Percentiles rank a stretch among this genome's conserved stretches.
phyloP scores from a whole-genome alignment of 352 stramenopile genomes.

The Globisporangium viniferum region DNA sequence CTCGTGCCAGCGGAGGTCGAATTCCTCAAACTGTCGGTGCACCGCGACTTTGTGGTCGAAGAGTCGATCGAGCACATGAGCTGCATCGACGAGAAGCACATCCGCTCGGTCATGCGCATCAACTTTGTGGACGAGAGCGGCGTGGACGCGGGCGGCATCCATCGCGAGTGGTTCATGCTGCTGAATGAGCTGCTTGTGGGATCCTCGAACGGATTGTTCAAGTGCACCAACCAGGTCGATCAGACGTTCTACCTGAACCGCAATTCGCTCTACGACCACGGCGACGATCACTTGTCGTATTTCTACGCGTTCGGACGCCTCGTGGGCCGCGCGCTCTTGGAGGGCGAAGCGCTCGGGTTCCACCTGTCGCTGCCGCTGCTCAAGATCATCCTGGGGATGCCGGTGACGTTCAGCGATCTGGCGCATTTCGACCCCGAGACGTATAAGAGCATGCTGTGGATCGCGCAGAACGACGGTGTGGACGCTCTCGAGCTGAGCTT shows the following conservation, averaged over 20 bases:
- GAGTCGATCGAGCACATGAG: conserved; percentile 67
- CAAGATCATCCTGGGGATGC: conserved; percentile 46
- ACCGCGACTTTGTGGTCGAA: conserved; percentile 53
- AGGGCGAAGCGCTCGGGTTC: conserved; percentile 89
- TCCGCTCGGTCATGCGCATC: conserved; percentile 62
- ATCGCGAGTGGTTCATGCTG: conserved; percentile 78
- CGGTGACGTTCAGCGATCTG: conserved; percentile 39
- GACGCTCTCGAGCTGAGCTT: conserved; percentile 45
- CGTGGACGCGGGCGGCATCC: conserved; percentile 72
- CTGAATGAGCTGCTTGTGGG: conserved; percentile 46
- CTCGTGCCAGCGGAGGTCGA: conserved; percentile 41
- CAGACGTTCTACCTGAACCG: conserved; percentile 53
- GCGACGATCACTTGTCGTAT: conserved; percentile 37
- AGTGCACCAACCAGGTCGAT: conserved; percentile 35
- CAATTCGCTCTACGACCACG: conserved; percentile 28
- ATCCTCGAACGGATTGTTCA: conserved; percentile 34
- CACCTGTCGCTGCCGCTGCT: conserved; percentile 76
- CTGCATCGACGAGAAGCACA: conserved; percentile 53
- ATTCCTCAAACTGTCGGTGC: conserved; percentile 48
- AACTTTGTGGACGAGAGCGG: conserved; percentile 67
- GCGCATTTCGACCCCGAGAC: conserved; percentile 37
- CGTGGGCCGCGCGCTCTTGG: conserved; percentile 51
- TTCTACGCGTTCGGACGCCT: conserved; percentile 45
- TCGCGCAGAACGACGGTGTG: conserved; percentile 37
- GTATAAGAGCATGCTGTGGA: conserved; percentile 51